Evolutionary conservation across 176 grass and related monocot genomes (phyloP), one percentile per base, ranked within the genome.

Genomic region (Zoysia pacifica): DNA sequence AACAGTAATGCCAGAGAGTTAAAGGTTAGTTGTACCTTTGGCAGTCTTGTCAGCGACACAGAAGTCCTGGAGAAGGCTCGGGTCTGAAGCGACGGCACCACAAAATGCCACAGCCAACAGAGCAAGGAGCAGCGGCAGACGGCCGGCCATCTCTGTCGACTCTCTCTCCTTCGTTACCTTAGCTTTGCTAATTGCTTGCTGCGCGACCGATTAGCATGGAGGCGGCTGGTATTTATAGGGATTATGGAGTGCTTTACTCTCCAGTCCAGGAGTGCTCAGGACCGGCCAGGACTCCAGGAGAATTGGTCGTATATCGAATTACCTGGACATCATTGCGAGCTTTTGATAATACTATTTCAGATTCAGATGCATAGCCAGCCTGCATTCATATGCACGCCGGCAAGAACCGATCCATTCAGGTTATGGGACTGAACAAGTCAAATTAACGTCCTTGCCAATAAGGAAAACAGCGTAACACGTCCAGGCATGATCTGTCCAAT

Each of bases 41-140:
- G 69, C 15, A 11, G 1, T 52, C 48, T 72, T 72, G 48, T 72
- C 69, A 39, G 69, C 69, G 9, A 72, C 69, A 49, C 69, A 72
- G 48, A 72, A 36, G 69, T 72, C 69, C 48, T 72, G 69, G 11
- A 72, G 69, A 39, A 16, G 48, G 48, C 48, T 52, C 3, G 69
- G 69, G 19, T 72, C 69, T 6, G 47, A 72, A 36, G 69, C 69
- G 5, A 39, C 40, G 48, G 69, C 69, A 36, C 35, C 12, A 16
- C 7, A n/a, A 35, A 6, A 72, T 38, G 69, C 47, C 6, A 72
- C 13, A 35, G 48, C 69, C 69, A 72, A 16, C 2, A 72, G 69
- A 18, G 50, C 70, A 14, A 58, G 53, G 55, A 75, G 54, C 36
- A 60, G 8, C 35, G 39, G 13, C n/a, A 62, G 59, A 62, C 18